These are phyloP conservation scores for Pholiota molesta DNA, from an alignment of 768 basidiomycete genomes.

Conservation along the genomic window DNA sequence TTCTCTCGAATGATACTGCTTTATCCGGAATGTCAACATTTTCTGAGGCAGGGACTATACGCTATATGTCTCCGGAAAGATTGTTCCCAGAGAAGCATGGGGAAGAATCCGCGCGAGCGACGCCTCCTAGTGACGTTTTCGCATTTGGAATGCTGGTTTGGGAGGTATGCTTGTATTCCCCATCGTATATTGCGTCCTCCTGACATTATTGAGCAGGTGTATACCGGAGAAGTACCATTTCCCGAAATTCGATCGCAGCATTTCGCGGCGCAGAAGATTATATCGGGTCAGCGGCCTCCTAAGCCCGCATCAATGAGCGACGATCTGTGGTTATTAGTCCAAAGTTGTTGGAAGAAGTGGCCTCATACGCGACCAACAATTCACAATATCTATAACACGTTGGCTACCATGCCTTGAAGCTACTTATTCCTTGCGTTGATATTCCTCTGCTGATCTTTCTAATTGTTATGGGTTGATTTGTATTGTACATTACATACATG, in stretches of 20 bases:
- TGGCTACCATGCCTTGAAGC: background rate
- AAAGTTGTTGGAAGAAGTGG: background rate
- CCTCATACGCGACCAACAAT: background rate
- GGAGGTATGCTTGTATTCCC: background rate
- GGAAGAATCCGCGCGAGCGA: slow-evolving; percentile 16
- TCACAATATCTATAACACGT: background rate
- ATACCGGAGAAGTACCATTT: background rate
- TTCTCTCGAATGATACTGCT: background rate
- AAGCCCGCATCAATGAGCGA: background rate
- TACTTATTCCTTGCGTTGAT: too few relatives aligned
- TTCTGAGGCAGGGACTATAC: background rate
- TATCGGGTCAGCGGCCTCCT: background rate
- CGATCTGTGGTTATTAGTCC: background rate
- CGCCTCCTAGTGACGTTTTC: slow-evolving; percentile 28
- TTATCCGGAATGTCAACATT: background rate
- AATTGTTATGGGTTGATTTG: background rate
- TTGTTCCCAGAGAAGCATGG: slow-evolving; percentile 14
- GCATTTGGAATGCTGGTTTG: slow-evolving; percentile 29
- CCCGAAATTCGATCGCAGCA: background rate
- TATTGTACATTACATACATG: too few relatives aligned
- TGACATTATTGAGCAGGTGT: background rate
- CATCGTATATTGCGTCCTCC: background rate
- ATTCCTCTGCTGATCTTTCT: too few relatives aligned
- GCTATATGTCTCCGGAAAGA: background rate
- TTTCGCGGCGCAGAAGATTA: background rate